phyloP scores from a whole-genome alignment of 805 yeast genomes.

The Lipomyces chichibuensis region DNA sequence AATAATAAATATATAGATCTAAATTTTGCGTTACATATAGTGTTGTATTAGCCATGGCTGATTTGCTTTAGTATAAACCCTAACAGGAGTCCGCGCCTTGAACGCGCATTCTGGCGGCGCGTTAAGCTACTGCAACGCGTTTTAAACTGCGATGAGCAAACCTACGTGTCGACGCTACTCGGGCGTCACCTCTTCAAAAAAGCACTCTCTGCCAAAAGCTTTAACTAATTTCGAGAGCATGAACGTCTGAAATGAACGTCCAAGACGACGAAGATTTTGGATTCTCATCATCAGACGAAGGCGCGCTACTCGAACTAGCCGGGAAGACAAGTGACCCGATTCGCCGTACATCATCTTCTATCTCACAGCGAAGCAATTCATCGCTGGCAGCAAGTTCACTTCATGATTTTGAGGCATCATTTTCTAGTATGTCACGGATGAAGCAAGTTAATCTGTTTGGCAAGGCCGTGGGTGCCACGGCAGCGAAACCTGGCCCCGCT shows the following conservation, averaged over 20 bases:
- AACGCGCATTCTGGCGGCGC: not conserved
- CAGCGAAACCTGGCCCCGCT: not conserved
- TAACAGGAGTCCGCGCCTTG: constrained; percentile 6
- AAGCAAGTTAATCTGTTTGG: constrained; percentile 10
- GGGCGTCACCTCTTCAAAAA: no score
- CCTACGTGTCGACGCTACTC: no score
- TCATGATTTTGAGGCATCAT: not conserved
- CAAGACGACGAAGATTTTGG: constrained; percentile 8
- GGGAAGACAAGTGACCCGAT: not conserved
- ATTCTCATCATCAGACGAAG: constrained; percentile 5
- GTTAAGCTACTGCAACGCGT: not conserved
- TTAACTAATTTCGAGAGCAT: not conserved
- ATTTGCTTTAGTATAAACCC: not conserved
- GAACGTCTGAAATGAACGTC: not conserved
- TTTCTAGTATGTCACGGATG: not conserved
- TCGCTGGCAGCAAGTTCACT: not conserved
- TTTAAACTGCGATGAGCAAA: not conserved
- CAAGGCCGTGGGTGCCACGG: not conserved
- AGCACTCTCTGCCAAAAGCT: not conserved
- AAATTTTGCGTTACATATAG: no score
- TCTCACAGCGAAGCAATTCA: not conserved
- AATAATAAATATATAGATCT: not conserved
- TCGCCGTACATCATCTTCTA: not conserved
- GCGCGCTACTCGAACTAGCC: not conserved
- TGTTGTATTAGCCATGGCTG: no score